Evolutionary conservation across 371 early-diverging fungal species (phyloP).

Genomic region (Apophysomyces sp.): DNA sequence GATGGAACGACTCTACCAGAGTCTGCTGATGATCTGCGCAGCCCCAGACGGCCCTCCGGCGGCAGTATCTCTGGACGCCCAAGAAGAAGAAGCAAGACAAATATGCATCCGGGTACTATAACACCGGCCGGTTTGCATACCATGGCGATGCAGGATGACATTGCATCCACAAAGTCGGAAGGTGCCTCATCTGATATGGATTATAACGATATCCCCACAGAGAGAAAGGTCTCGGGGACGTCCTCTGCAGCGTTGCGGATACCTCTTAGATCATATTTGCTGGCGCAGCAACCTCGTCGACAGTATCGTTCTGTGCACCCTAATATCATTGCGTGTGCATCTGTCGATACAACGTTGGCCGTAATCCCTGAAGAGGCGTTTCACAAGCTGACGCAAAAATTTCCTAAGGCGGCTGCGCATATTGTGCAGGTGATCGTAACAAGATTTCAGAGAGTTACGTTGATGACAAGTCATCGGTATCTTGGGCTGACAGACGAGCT

Average conservation of each 20-base stretch:
- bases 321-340: slow-evolving; percentile 83
- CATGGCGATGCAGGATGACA: not conserved
- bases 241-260: not conserved
- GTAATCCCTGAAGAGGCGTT: slow-evolving; percentile 96
- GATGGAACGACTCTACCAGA: not conserved
- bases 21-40: not conserved
- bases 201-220: not conserved
- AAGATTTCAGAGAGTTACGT: slow-evolving; percentile 93
- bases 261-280: not conserved
- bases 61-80: not conserved
- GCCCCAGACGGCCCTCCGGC: not conserved
- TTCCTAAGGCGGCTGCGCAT: slow-evolving; percentile 93
- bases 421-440: slow-evolving; percentile 95
- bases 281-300: slow-evolving; percentile 2
- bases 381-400: slow-evolving; percentile 81
- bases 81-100: not conserved
- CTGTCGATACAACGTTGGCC: slow-evolving; percentile 87
- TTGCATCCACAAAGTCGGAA: not conserved
- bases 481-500: slow-evolving; percentile 90
- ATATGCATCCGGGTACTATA: not conserved
- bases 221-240: not conserved
- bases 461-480: slow-evolving; percentile 89
- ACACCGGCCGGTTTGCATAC: not conserved
- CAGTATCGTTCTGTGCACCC: slow-evolving; percentile 57
- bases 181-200: not conserved